A percentile compares a stretch with the other conserved stretches of the same genome.
These are phyloP conservation scores for Staphylotrichum tortipilum DNA, from an alignment of 495 filamentous ascomycete species.

Conservation along the genomic window DNA sequence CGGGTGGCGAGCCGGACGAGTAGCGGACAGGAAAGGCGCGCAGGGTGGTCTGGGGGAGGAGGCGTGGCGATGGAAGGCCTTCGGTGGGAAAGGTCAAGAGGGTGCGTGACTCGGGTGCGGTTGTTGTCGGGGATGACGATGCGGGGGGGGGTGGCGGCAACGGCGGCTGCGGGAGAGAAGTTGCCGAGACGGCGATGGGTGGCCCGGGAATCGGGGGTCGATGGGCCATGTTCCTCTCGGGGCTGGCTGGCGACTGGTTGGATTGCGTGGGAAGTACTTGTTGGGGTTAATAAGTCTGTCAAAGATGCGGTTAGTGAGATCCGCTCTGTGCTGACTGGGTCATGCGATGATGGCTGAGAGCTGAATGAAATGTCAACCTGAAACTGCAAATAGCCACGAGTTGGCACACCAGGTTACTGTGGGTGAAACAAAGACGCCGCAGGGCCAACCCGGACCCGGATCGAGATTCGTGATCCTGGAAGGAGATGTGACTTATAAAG, in stretches of 20 bases:
- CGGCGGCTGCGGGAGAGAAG: too few species aligned
- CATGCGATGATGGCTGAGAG: too few species aligned
- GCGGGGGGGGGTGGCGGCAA: neutral
- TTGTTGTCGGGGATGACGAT: neutral
- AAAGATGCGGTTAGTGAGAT: too few species aligned
- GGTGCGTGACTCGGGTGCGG: constrained; percentile 10
- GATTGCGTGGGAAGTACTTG: too few species aligned
- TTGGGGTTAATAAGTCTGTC: too few species aligned
- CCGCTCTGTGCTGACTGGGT: too few species aligned
- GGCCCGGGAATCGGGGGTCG: neutral
- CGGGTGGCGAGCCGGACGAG: neutral
- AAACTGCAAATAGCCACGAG: too few species aligned
- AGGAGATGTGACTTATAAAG: neutral
- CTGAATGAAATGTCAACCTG: neutral
- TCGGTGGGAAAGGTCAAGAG: constrained; percentile 21
- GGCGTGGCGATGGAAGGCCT: constrained; percentile 13
- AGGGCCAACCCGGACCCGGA: neutral
- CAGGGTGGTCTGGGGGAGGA: neutral
- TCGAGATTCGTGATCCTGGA: neutral
- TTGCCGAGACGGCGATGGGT: too few species aligned
- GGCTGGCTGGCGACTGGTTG: too few species aligned
- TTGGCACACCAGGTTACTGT: too few species aligned
- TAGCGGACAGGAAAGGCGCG: constrained; percentile 7
- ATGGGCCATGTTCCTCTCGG: neutral
- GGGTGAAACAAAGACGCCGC: neutral